Evolutionary conservation across 495 filamentous ascomycete species (phyloP).

Genomic region (Aspergillus sclerotioniger): DNA sequence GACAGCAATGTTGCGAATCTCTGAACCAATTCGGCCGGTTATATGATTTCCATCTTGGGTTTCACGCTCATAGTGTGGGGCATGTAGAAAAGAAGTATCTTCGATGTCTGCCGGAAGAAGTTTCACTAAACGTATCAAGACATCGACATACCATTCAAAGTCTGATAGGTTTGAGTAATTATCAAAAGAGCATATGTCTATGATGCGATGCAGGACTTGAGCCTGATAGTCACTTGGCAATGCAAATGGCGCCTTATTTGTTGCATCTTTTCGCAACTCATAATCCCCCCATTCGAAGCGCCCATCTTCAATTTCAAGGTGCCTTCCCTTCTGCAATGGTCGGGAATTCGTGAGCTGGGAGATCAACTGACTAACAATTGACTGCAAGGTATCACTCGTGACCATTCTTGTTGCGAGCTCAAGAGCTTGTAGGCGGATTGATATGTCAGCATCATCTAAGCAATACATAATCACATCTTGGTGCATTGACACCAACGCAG

Average conservation of each 20-base stretch:
- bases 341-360: slow-evolving; percentile 65
- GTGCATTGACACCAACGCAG: slow-evolving; percentile 81
- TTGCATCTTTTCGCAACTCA: slow-evolving; percentile 1
- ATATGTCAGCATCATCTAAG: slow-evolving; percentile 91
- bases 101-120: slow-evolving; percentile 50
- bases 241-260: slow-evolving; percentile 28
- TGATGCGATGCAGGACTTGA: slow-evolving; percentile 72
- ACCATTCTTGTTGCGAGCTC: slow-evolving; percentile 92
- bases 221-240: slow-evolving; percentile 80
- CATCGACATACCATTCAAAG: slow-evolving; percentile 95
- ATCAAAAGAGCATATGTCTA: slow-evolving; percentile 88
- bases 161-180: slow-evolving; percentile 83
- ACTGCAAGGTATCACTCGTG: slow-evolving; percentile 72
- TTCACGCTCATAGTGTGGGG: slow-evolving; percentile 18
- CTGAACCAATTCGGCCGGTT: slow-evolving; percentile 71
- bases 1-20: slow-evolving; percentile 87
- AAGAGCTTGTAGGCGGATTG: slow-evolving; percentile 90
- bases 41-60: slow-evolving; percentile 33
- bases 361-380: slow-evolving; percentile 84
- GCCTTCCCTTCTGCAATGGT: slow-evolving; percentile 20
- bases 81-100: slow-evolving; percentile 22
- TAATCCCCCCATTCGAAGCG: background rate
- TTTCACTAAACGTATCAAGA: slow-evolving; percentile 76
- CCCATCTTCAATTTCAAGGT: slow-evolving; percentile 6
- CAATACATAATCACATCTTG: slow-evolving; percentile 95